Conservation (phyloP, 441 rosid genomes). For the Jatropha multifida region DNA sequence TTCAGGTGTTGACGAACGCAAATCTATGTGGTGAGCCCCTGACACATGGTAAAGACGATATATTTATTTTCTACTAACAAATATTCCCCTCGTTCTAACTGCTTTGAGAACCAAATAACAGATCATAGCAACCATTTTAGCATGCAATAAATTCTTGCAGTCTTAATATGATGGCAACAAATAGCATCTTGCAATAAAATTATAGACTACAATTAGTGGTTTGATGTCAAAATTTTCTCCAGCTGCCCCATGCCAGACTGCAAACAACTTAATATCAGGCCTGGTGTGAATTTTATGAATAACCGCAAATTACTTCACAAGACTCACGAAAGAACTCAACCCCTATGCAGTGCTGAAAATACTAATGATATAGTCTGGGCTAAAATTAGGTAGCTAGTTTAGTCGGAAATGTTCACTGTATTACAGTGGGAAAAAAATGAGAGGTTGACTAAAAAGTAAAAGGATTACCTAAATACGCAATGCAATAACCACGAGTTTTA, state of each 20-base stretch:
- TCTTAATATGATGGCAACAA: background rate
- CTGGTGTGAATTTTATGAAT: background rate
- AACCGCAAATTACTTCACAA: background rate
- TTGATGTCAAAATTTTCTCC: background rate
- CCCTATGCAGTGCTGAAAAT: background rate
- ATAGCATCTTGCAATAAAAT: background rate
- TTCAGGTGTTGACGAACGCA: constrained; percentile 60
- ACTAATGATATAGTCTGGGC: background rate
- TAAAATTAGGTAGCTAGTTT: background rate
- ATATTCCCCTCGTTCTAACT: background rate
- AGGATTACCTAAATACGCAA: background rate
- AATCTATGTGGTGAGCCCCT: constrained; percentile 88
- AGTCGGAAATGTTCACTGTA: background rate
- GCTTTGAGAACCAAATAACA: background rate
- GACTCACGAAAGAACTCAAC: background rate
- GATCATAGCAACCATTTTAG: background rate
- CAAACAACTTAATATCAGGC: background rate
- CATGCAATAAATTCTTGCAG: background rate
- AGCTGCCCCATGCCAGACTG: background rate
- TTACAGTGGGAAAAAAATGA: background rate
- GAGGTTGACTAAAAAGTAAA: background rate
- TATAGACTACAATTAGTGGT: background rate
- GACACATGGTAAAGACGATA: constrained; percentile 3
- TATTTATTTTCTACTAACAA: too few relatives aligned
- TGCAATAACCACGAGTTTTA: background rate